Evolutionary conservation across 768 basidiomycete genomes (phyloP), one percentile per base, ranked within the genome.

Genomic region (Trametes punicea): DNA sequence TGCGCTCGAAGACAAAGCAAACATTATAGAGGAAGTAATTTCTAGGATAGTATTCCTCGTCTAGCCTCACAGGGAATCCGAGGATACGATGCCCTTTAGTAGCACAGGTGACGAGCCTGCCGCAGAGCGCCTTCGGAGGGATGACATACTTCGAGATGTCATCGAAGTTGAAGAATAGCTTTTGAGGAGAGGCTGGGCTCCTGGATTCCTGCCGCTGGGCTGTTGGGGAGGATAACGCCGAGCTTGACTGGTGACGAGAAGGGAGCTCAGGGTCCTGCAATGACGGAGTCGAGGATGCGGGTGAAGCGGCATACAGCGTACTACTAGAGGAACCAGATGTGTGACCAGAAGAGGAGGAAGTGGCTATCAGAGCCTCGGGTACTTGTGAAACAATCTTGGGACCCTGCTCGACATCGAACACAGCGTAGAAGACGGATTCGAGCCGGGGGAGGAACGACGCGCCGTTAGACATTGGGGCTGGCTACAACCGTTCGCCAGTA

Each of bases 61-160:
- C 76, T 48, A 94, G 75, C 59, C 88, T 81, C 41, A 92, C 85
- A 2, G 97, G 97, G 66, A 95, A 93, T 1, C 96, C 96, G 46
- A 97, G 87, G 52, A 99, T 85, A 56, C 93, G 86, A 69, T 92
- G 87, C 30, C 80, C 83, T 40, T 81, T 81, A 0, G 90, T 90
- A 9, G 92, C 81, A 61, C 90, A 93, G 16, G 86, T 92, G 42
- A 98, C 89, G 20, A 99, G 82, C 58, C 92, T 81, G 16, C 92
- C 92, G 63, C 92, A 96, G 11, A 98, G 75, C 8, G 87, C 80
- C 52, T 84, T 84, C 15, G 84, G 87, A 2, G 97, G 96, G 50
- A 99, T 95, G 26, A 98, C 85, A 77, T 93, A 98, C 71, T 89
- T 93, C 16, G 91, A 90, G 52, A 98, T 88, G 62, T 93, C 88